Conservation (phyloP, 2,329 filamentous ascomycete species). For the Teratosphaeria gauchensis region DNA sequence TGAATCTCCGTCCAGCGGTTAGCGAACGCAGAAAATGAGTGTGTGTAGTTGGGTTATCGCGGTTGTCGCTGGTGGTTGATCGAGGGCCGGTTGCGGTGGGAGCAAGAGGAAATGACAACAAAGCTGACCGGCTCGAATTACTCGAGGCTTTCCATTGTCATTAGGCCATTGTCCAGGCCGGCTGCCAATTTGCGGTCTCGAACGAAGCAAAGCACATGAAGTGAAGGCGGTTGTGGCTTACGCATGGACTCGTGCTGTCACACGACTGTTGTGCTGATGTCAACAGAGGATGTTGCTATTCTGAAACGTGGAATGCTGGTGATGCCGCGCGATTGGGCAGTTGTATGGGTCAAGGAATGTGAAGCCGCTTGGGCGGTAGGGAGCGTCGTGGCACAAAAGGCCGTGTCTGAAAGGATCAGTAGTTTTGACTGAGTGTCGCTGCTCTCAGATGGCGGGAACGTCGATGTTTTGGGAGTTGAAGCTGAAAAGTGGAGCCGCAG, state of each 20-base stretch:
- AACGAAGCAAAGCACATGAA: not conserved
- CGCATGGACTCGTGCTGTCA: not conserved
- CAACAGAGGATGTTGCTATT: constrained; percentile 5
- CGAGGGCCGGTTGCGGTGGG: not conserved
- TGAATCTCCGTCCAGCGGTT: not conserved
- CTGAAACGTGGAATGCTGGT: constrained; percentile 11
- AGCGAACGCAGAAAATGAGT: not conserved
- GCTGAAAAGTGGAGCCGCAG: not conserved
- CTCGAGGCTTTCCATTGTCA: not conserved
- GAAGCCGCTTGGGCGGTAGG: not conserved
- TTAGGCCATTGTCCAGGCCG: constrained; percentile 1
- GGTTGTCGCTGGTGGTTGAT: not conserved
- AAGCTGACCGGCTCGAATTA: not conserved
- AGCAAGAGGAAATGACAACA: not conserved
- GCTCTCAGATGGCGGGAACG: constrained; percentile 3
- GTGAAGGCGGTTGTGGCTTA: constrained; percentile 3
- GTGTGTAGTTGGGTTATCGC: not conserved
- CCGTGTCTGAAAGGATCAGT: not conserved
- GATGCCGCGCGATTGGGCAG: constrained; percentile 4
- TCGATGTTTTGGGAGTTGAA: not conserved
- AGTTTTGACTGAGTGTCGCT: not conserved
- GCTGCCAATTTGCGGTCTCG: not conserved
- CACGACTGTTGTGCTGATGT: not conserved
- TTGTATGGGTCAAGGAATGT: not conserved
- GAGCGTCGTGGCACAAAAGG: not conserved